Percentiles rank a stretch among this genome's conserved stretches.
Evolutionary conservation across 2,329 filamentous ascomycete species (phyloP).

Genomic region (Calonectria naviculata): DNA sequence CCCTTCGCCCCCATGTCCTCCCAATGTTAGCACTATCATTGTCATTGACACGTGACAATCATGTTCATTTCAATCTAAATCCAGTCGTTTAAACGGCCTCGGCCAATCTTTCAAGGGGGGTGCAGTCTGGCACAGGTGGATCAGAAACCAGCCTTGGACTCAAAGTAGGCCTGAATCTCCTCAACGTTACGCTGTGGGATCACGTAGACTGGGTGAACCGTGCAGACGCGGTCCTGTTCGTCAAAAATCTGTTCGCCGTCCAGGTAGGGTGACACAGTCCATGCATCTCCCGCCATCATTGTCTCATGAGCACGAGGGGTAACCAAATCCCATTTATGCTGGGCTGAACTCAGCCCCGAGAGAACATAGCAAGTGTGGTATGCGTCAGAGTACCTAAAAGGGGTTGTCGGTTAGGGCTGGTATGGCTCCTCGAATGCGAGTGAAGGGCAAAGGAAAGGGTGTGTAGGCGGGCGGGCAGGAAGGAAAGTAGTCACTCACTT

Average conservation of each 20-base stretch:
- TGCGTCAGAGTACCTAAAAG: slow-evolving; percentile 76
- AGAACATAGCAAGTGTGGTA: slow-evolving; percentile 96
- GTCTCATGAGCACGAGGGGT: slow-evolving; percentile 45
- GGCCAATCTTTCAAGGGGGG: slow-evolving; percentile 12
- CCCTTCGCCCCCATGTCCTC: neutral
- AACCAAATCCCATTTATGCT: slow-evolving; percentile 71
- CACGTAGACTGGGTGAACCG: slow-evolving; percentile 87
- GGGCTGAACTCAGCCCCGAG: slow-evolving; percentile 83
- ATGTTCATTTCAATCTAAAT: neutral
- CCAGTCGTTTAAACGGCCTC: neutral
- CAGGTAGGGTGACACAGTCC: slow-evolving; percentile 61
- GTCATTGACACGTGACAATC: slow-evolving; percentile 15
- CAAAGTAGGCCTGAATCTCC: slow-evolving; percentile 73
- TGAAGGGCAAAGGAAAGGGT: slow-evolving; percentile 25
- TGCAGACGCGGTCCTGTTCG: slow-evolving; percentile 73
- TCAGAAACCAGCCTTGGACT: slow-evolving; percentile 67
- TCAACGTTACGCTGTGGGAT: slow-evolving; percentile 79
- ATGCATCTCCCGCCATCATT: slow-evolving; percentile 52
- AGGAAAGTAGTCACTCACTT: slow-evolving; percentile 68
- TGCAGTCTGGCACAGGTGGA: slow-evolving; percentile 19
- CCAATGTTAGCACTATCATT: neutral
- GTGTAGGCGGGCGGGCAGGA: neutral
- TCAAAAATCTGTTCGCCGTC: slow-evolving; percentile 74
- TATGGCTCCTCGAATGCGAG: slow-evolving; percentile 12
- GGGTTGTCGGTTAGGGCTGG: slow-evolving; percentile 26